These are phyloP conservation scores for Apiotrichum mycotoxinovorans DNA, from an alignment of 1,284 basidiomycete genomes.

Conservation along the genomic window DNA sequence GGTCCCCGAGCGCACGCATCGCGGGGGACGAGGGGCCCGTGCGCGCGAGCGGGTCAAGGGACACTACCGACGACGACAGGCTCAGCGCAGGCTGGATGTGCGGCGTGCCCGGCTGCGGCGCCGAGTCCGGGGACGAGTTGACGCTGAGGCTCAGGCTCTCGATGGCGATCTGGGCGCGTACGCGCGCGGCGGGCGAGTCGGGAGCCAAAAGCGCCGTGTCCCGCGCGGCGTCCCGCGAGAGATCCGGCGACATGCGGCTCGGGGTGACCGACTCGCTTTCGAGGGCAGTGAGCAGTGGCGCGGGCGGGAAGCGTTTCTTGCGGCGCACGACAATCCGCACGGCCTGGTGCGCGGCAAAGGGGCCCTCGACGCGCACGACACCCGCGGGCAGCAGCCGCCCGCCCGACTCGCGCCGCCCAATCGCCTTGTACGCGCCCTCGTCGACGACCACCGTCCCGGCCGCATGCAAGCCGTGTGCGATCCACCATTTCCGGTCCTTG, in stretches of 20 bases:
- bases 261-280: constrained; percentile 21
- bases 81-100: constrained; percentile 43
- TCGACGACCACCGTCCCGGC: constrained; percentile 79
- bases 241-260: constrained; percentile 10
- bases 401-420: constrained; percentile 78
- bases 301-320: constrained; percentile 24
- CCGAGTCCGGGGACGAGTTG: constrained; percentile 14
- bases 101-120: constrained; percentile 41
- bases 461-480: constrained; percentile 83
- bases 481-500: constrained; percentile 91
- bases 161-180: neutral
- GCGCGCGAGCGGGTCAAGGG: constrained; percentile 45
- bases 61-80: constrained; percentile 47
- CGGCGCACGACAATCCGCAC: constrained; percentile 73
- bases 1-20: constrained; percentile 20
- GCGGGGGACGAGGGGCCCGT: constrained; percentile 35
- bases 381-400: constrained; percentile 87
- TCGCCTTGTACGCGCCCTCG: constrained; percentile 78
- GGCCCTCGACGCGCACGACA: constrained; percentile 78
- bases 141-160: constrained; percentile 6
- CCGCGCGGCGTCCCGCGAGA: constrained; percentile 2
- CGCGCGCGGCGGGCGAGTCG: constrained; percentile 8
- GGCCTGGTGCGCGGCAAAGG: constrained; percentile 90
- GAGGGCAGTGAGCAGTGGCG: constrained; percentile 39
- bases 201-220: constrained; percentile 7